Percentiles rank a stretch among this genome's conserved stretches.
Conservation (phyloP, 2,329 filamentous ascomycete genomes). For the Microsporum audouinii region DNA sequence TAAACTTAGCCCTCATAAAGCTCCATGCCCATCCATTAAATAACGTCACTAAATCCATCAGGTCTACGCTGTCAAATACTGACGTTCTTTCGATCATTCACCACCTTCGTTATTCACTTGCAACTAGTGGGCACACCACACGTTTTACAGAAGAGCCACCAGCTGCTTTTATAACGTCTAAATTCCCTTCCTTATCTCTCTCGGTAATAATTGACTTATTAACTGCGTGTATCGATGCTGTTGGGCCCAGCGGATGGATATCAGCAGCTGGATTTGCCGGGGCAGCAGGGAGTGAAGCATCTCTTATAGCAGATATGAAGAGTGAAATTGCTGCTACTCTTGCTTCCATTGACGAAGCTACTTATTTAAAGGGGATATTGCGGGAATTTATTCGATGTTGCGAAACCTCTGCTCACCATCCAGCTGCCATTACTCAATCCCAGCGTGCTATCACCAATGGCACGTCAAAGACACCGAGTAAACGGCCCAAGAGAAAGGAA, state of each 20-base stretch:
- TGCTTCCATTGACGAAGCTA: slow-evolving; percentile 38
- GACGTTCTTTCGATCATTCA: slow-evolving; percentile 32
- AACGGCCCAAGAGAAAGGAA: slow-evolving; percentile 27
- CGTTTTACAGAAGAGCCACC: slow-evolving; percentile 33
- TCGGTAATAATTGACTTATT: slow-evolving; percentile 32
- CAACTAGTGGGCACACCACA: slow-evolving; percentile 32
- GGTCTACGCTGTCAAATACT: slow-evolving; percentile 29
- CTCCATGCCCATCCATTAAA: slow-evolving; percentile 26
- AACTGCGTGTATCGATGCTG: slow-evolving; percentile 36
- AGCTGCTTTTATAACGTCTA: slow-evolving; percentile 26
- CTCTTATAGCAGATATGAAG: slow-evolving; percentile 38
- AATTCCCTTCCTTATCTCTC: slow-evolving; percentile 29
- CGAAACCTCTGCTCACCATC: slow-evolving; percentile 15
- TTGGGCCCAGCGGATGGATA: slow-evolving; percentile 39
- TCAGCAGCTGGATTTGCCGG: slow-evolving; percentile 27
- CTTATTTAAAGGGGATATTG: slow-evolving; percentile 37
- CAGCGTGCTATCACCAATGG: slow-evolving; percentile 2
- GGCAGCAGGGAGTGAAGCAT: slow-evolving; percentile 28
- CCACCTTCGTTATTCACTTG: slow-evolving; percentile 34
- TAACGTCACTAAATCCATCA: slow-evolving; percentile 25
- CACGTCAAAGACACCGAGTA: slow-evolving; percentile 8
- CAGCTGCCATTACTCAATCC: not conserved
- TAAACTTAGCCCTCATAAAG: slow-evolving; percentile 29
- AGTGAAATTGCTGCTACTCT: slow-evolving; percentile 39
- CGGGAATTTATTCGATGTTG: slow-evolving; percentile 36